These are phyloP conservation scores for Sabuloglossum arenarium DNA, from an alignment of 495 filamentous ascomycete species.

Conservation along the genomic window DNA sequence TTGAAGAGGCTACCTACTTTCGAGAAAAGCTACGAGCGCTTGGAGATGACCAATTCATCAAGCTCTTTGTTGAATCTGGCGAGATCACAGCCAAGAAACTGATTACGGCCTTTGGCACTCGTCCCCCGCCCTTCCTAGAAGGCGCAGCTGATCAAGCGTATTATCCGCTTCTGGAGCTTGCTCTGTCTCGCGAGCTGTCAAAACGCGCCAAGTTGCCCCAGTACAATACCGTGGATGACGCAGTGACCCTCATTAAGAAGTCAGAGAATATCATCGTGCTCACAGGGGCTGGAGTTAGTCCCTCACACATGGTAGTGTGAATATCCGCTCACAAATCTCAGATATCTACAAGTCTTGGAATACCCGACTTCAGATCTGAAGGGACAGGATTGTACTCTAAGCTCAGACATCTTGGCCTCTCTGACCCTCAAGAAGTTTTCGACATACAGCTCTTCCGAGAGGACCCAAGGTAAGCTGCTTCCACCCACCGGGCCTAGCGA, in stretches of 20 bases:
- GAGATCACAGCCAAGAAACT: constrained; percentile 60
- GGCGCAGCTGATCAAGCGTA: constrained; percentile 53
- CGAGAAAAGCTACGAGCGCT: constrained; percentile 49
- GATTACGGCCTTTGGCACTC: constrained; percentile 77
- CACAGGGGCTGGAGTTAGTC: constrained; percentile 64
- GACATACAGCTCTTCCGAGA: constrained; percentile 70
- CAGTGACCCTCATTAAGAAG: constrained; percentile 49
- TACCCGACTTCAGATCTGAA: constrained; percentile 72
- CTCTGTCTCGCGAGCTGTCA: constrained; percentile 61
- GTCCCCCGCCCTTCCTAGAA: constrained; percentile 55
- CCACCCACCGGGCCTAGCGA: not conserved
- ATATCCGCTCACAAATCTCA: constrained; percentile 10
- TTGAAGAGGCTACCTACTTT: constrained; percentile 47
- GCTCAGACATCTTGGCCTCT: constrained; percentile 51
- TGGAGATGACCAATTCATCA: constrained; percentile 56
- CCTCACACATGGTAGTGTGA: not conserved
- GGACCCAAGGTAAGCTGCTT: constrained; percentile 37
- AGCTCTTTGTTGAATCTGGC: constrained; percentile 41
- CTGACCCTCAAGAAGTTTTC: constrained; percentile 86
- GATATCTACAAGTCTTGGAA: constrained; percentile 56
- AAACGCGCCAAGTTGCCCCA: constrained; percentile 60
- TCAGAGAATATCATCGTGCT: constrained; percentile 77
- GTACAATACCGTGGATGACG: constrained; percentile 80
- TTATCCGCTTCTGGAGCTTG: constrained; percentile 50
- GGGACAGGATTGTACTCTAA: constrained; percentile 76